phyloP scores from a whole-genome alignment of 2,329 filamentous ascomycete species.

The Magnaporthiopsis rhizophila region DNA sequence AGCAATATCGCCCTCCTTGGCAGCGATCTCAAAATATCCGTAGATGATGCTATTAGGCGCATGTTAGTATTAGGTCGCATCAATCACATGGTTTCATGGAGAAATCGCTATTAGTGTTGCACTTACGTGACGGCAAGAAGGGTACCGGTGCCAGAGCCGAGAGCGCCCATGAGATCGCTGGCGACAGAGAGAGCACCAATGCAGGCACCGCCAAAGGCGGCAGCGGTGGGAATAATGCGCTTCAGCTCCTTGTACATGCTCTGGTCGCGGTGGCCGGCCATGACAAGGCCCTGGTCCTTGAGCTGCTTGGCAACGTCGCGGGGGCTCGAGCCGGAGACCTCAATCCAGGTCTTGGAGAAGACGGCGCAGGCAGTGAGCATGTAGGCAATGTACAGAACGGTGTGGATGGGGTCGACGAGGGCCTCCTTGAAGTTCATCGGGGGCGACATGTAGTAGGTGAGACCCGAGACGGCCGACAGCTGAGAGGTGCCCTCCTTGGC shows the following conservation, averaged over 20 bases:
- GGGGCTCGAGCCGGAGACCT: conserved; percentile 95
- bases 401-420: conserved; percentile 94
- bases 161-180: conserved; percentile 89
- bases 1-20: conserved; percentile 92
- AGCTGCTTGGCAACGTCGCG: conserved; percentile 98
- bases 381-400: conserved; percentile 88
- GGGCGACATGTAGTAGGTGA: conserved; percentile 99
- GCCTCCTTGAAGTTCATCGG: conserved; percentile 97
- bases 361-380: conserved; percentile 91
- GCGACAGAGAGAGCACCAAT: conserved; percentile 95
- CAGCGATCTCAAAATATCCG: conserved; percentile 98
- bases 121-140: conserved; percentile 96
- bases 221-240: conserved; percentile 96
- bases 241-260: conserved; percentile 99
- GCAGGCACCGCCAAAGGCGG: conserved; percentile 96
- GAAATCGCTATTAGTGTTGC: conserved; percentile 4
- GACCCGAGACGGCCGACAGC: conserved; percentile 85
- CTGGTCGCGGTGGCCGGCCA: conserved; percentile 99
- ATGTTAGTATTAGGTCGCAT: conserved; percentile 25
- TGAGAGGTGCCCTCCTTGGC: conserved; percentile 92
- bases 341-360: conserved; percentile 99
- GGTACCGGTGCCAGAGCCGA: conserved; percentile 96
- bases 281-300: conserved; percentile 98
- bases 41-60: conserved; percentile 76
- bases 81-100: conserved; percentile 4